These are phyloP conservation scores for Colletotrichum sp. DNA, from an alignment of 2,329 filamentous ascomycete species.

Conservation along the genomic window DNA sequence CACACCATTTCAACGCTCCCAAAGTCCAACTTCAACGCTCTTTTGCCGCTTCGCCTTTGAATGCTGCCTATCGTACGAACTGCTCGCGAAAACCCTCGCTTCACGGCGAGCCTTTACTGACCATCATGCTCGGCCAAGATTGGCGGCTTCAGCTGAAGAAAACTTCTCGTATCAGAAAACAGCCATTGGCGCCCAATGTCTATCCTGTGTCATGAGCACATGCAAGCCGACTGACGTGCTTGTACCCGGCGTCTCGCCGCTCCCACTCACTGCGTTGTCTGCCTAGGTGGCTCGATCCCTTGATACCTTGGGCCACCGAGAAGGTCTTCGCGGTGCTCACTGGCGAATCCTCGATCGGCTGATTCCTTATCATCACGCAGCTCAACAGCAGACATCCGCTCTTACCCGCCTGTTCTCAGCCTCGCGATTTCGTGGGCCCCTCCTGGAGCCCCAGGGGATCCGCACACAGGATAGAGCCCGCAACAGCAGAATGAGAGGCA, in stretches of 20 bases:
- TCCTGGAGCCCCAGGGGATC: neutral
- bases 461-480: neutral
- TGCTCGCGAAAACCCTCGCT: neutral
- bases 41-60: neutral
- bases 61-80: neutral
- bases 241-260: conserved; percentile 9
- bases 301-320: conserved; percentile 6
- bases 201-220: conserved; percentile 16
- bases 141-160: conserved; percentile 12
- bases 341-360: conserved; percentile 2
- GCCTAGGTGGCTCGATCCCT: conserved; percentile 9
- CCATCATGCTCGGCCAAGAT: neutral
- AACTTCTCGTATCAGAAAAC: conserved; percentile 5
- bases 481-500: neutral
- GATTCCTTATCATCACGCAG: conserved; percentile 1
- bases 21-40: conserved; percentile 4
- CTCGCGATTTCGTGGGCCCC: neutral
- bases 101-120: neutral
- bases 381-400: neutral
- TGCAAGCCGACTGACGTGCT: conserved; percentile 14
- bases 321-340: neutral
- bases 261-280: neutral
- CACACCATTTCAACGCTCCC: conserved; percentile 19
- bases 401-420: neutral
- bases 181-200: conserved; percentile 14